Conservation (phyloP, 805 yeast genomes). For the Pichia kluyveri region DNA sequence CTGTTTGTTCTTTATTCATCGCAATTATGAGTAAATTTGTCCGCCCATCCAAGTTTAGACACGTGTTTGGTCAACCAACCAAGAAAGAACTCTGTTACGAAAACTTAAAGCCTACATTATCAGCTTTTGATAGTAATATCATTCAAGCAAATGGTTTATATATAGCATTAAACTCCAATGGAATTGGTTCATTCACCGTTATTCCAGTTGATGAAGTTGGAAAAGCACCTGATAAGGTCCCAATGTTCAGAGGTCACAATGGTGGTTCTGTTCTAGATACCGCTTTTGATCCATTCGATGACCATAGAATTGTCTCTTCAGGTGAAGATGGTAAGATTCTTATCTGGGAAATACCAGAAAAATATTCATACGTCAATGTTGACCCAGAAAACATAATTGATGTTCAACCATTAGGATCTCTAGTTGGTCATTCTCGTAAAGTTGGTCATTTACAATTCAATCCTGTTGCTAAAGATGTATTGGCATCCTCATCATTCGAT, state of each 20-base stretch:
- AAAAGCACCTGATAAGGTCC: constrained; percentile 86
- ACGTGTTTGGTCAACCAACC: constrained; percentile 86
- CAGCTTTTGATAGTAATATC: constrained; percentile 94
- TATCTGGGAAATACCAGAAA: constrained; percentile 82
- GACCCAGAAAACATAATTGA: constrained; percentile 48
- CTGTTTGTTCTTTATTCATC: neutral
- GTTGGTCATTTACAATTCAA: constrained; percentile 89
- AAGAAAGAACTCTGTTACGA: constrained; percentile 66
- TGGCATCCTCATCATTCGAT: constrained; percentile 88
- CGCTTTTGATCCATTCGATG: constrained; percentile 88
- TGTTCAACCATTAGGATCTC: constrained; percentile 57
- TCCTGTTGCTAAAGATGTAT: constrained; percentile 77
- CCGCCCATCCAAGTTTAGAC: constrained; percentile 94
- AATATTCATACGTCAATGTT: constrained; percentile 59
- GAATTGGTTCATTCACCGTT: constrained; percentile 97
- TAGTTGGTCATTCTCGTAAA: constrained; percentile 84
- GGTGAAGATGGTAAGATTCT: constrained; percentile 76
- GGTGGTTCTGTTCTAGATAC: constrained; percentile 95
- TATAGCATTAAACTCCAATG: constrained; percentile 78
- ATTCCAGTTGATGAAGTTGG: constrained; percentile 83
- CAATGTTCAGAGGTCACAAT: constrained; percentile 91
- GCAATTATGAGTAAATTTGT: constrained; percentile 59
- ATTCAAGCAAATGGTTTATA: constrained; percentile 82
- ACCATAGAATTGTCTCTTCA: constrained; percentile 62
- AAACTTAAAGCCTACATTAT: constrained; percentile 69